A percentile compares a stretch with the other conserved stretches of the same genome.
Evolutionary conservation across 2,329 filamentous ascomycete genomes (phyloP).

Genomic region (Aspergillus arachidicola): DNA sequence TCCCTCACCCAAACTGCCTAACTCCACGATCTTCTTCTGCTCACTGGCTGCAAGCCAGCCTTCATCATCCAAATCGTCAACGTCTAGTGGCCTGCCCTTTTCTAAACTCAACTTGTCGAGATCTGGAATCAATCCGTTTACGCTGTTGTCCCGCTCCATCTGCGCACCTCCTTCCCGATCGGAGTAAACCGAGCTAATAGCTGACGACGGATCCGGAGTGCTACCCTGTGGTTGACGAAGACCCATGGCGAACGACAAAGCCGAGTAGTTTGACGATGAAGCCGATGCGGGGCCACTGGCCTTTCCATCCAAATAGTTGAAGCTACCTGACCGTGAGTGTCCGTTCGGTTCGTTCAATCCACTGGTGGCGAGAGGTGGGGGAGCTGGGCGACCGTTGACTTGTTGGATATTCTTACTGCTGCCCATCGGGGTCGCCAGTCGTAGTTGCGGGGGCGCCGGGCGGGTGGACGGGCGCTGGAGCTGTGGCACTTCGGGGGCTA

Average conservation of each 20-base stretch:
- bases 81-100: conserved; percentile 80
- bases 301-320: conserved; percentile 73
- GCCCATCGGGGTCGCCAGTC: conserved; percentile 86
- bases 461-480: conserved; percentile 46
- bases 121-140: conserved; percentile 72
- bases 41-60: conserved; percentile 92
- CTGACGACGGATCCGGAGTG: conserved; percentile 83
- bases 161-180: conserved; percentile 72
- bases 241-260: conserved; percentile 78
- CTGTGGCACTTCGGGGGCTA: conserved; percentile 30
- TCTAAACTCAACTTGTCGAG: conserved; percentile 82
- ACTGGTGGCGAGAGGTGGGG: conserved; percentile 65
- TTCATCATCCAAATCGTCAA: conserved; percentile 92
- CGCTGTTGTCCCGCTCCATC: conserved; percentile 82
- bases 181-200: conserved; percentile 82
- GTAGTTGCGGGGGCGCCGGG: conserved; percentile 75
- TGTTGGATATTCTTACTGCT: conserved; percentile 70
- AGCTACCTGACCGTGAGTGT: conserved; percentile 82
- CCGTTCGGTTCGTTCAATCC: conserved; percentile 79
- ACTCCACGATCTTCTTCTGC: conserved; percentile 82
- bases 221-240: conserved; percentile 62
- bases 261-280: conserved; percentile 82
- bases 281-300: conserved; percentile 82
- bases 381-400: conserved; percentile 57
- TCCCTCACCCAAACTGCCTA: conserved; percentile 89